Conservation (phyloP, 2,329 filamentous ascomycete genomes). For the Akanthomyces muscarius region DNA sequence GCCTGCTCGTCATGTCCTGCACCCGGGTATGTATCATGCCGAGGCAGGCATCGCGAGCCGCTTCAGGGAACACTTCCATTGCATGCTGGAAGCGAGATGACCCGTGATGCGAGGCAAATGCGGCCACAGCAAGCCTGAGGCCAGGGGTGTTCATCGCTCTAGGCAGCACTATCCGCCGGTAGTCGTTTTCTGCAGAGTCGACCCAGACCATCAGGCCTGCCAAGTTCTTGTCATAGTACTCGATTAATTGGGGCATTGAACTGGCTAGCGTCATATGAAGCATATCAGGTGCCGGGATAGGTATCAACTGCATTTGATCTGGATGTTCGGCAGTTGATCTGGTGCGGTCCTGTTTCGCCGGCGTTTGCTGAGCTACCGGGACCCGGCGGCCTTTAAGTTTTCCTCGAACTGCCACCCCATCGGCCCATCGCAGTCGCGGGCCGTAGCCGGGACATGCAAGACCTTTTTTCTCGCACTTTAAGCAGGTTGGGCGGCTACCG, state of each 20-base stretch:
- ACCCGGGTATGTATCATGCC: conserved; percentile 24
- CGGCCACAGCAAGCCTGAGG: conserved; percentile 27
- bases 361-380: conserved; percentile 17
- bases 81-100: conserved; percentile 22
- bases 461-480: conserved; percentile 29
- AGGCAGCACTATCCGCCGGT: conserved; percentile 26
- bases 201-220: conserved; percentile 31
- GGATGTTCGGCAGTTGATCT: neutral
- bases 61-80: conserved; percentile 24
- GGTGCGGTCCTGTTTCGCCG: neutral
- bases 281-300: conserved; percentile 1
- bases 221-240: conserved; percentile 29
- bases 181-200: conserved; percentile 28
- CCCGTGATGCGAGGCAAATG: conserved; percentile 29
- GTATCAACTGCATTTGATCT: neutral
- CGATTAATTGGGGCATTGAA: conserved; percentile 25
- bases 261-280: conserved; percentile 10
- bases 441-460: conserved; percentile 28
- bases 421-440: conserved; percentile 27
- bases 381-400: conserved; percentile 23
- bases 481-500: conserved; percentile 24
- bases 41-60: conserved; percentile 28
- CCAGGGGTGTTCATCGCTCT: conserved; percentile 26
- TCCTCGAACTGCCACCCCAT: conserved; percentile 28
- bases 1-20: conserved; percentile 24